Evolutionary conservation across 768 basidiomycete species (phyloP).

Genomic region (Boletus rubescentipes): DNA sequence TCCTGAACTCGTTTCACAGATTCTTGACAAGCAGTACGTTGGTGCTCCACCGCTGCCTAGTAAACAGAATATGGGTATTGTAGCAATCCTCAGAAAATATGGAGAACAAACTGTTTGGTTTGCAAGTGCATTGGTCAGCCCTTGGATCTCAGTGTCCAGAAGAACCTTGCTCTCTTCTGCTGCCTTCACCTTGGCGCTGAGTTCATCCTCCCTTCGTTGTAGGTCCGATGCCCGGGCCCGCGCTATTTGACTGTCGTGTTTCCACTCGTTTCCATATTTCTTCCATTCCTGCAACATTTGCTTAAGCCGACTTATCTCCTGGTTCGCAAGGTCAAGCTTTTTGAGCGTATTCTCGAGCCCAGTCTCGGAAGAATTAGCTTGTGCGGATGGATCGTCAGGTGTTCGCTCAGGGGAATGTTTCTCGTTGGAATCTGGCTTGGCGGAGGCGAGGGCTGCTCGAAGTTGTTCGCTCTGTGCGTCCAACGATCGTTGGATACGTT

Average conservation of each 20-base stretch:
- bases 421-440: conserved; percentile 1
- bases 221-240: conserved; percentile 12
- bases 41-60: conserved; percentile 15
- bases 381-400: conserved; percentile 5
- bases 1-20: conserved; percentile 12
- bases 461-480: conserved; percentile 22
- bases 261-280: conserved; percentile 26
- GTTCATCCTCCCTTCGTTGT: conserved; percentile 8
- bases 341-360: conserved; percentile 5
- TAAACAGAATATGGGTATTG: neutral
- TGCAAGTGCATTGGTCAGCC: conserved; percentile 15
- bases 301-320: conserved; percentile 20
- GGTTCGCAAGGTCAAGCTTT: conserved; percentile 15
- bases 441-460: conserved; percentile 11
- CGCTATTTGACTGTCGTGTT: conserved; percentile 20
- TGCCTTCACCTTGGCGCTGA: conserved; percentile 9
- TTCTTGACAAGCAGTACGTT: conserved; percentile 13
- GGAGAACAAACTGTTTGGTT: conserved; percentile 23
- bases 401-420: conserved; percentile 1
- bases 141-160: conserved; percentile 14
- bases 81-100: neutral
- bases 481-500: conserved; percentile 12
- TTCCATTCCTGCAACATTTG: conserved; percentile 24
- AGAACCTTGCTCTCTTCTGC: conserved; percentile 8
- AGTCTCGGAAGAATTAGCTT: neutral